Evolutionary conservation across 345 rosid genomes (phyloP).

Genomic region (Anacardium occidentale): DNA sequence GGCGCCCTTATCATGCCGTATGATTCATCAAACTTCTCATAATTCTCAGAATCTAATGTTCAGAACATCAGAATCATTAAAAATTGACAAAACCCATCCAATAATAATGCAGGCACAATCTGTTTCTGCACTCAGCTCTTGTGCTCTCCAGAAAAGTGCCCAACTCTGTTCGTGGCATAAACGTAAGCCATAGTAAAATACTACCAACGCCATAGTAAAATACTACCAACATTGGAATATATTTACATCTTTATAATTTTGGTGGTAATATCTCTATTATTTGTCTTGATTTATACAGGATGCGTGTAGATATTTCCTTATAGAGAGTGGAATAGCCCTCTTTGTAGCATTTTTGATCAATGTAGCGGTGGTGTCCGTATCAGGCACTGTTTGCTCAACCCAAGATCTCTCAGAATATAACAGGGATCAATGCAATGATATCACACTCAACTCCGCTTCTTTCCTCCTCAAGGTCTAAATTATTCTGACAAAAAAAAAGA

Average conservation of each 20-base stretch:
- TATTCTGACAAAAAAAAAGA: conserved; percentile 3
- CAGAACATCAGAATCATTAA: too few species aligned
- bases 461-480: conserved; percentile 58
- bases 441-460: conserved; percentile 64
- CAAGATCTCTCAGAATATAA: conserved; percentile 25
- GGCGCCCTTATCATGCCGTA: conserved; percentile 59
- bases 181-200: conserved; percentile 26
- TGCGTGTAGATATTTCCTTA: conserved; percentile 58
- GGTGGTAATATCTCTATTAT: background rate
- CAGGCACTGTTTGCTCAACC: conserved; percentile 52
- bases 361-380: conserved; percentile 49
- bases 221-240: background rate
- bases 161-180: conserved; percentile 45
- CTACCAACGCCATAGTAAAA: background rate
- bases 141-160: conserved; percentile 52
- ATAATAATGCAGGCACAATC: conserved; percentile 37
- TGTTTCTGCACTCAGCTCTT: conserved; percentile 55
- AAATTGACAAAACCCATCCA: background rate
- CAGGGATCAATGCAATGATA: conserved; percentile 38
- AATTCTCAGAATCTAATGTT: background rate
- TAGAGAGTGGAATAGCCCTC: conserved; percentile 65
- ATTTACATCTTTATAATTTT: too few species aligned
- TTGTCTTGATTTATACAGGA: conserved; percentile 30
- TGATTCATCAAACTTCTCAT: background rate
- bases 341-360: conserved; percentile 63